Evolutionary conservation across 495 filamentous ascomycete genomes (phyloP).

Genomic region (Daldinia caldariorum): DNA sequence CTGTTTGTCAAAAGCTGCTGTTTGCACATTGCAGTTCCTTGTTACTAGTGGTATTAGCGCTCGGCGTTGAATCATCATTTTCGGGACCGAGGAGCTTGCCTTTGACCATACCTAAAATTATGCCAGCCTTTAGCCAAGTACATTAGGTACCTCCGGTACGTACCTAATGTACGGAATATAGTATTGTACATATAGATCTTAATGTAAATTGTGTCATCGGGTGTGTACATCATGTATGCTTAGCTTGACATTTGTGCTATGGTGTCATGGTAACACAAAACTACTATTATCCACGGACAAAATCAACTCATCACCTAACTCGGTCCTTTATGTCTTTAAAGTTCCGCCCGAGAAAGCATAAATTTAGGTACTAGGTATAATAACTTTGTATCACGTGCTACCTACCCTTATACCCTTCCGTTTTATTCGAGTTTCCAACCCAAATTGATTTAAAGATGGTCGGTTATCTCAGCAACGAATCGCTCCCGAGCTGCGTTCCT

Average conservation of each 20-base stretch:
- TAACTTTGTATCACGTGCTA: constrained; percentile 26
- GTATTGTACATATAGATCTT: background rate
- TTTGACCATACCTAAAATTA: background rate
- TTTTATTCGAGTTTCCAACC: background rate
- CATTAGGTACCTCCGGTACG: background rate
- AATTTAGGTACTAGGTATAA: too few species aligned
- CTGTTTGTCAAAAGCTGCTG: constrained; percentile 12
- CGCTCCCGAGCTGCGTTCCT: constrained; percentile 27
- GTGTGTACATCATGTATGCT: background rate
- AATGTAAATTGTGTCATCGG: background rate
- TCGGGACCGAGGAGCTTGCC: constrained; percentile 31
- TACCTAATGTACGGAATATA: too few species aligned
- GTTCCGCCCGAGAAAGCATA: constrained; percentile 16
- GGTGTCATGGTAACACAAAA: background rate
- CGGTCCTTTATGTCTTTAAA: constrained; percentile 11
- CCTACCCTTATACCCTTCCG: too few species aligned
- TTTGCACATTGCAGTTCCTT: background rate
- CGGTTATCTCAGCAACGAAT: constrained; percentile 24
- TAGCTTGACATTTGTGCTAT: background rate
- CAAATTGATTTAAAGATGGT: constrained; percentile 13
- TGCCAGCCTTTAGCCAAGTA: background rate
- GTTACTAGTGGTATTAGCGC: background rate
- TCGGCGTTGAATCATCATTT: constrained; percentile 23
- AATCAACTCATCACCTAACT: too few species aligned
- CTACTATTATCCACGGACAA: background rate